Conservation (phyloP, 2,329 filamentous ascomycete genomes). For the Nemania abortiva region DNA sequence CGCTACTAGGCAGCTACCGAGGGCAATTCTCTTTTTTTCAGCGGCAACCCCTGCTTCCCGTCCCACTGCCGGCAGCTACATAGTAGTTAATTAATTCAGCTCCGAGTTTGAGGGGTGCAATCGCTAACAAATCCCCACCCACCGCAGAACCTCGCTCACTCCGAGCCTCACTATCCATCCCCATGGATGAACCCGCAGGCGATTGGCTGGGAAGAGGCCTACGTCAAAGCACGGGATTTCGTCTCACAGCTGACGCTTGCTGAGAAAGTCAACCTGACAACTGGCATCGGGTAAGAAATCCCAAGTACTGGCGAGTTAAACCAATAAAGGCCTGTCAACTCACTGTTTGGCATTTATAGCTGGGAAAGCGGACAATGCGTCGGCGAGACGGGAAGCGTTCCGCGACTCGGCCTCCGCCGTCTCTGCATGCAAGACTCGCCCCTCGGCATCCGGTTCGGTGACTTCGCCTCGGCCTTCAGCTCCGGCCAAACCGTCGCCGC, state of each 20-base stretch:
- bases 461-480: conserved; percentile 84
- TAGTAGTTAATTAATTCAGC: not conserved
- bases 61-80: conserved; percentile 6
- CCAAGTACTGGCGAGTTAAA: conserved; percentile 31
- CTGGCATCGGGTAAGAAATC: conserved; percentile 83
- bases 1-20: not conserved
- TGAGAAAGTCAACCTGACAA: conserved; percentile 96
- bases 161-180: conserved; percentile 74
- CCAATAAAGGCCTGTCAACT: not conserved
- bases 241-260: conserved; percentile 84
- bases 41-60: not conserved
- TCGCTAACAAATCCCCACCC: conserved; percentile 28
- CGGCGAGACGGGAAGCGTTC: conserved; percentile 78
- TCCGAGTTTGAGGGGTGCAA: not conserved
- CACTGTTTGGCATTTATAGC: conserved; percentile 51
- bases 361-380: conserved; percentile 81
- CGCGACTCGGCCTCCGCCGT: conserved; percentile 75
- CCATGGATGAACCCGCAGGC: conserved; percentile 85
- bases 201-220: conserved; percentile 79
- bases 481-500: conserved; percentile 83
- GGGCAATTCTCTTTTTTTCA: not conserved
- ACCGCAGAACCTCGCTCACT: conserved; percentile 41
- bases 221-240: conserved; percentile 79
- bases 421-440: conserved; percentile 92
- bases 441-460: conserved; percentile 79